These are phyloP conservation scores for Vitis cinerea DNA, from an alignment of 164 flowering plant species.

Conservation along the genomic window DNA sequence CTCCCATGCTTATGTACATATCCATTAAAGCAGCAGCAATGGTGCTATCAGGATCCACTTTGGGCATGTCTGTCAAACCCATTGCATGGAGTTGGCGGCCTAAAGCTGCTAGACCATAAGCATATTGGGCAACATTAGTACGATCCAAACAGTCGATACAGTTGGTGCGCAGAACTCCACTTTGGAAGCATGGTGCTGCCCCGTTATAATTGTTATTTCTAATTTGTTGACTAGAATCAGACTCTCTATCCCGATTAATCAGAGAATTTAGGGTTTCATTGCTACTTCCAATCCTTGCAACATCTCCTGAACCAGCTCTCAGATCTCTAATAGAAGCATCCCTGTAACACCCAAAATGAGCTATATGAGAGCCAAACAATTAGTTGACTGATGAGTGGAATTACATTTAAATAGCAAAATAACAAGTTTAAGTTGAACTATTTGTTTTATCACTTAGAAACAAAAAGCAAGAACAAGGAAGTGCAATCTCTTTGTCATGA, in stretches of 20 bases:
- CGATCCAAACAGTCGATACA: conserved; percentile 98
- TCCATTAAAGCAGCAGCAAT: conserved; percentile 95
- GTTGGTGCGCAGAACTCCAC: conserved; percentile 94
- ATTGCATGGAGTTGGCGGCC: conserved; percentile 93
- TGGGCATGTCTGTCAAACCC: conserved; percentile 77
- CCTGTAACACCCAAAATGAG: conserved; percentile 33
- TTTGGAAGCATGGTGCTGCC: conserved; percentile 62
- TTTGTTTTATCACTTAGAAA: no score
- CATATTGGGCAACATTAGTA: conserved; percentile 98
- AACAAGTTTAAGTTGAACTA: no score
- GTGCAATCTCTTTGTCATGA: no score
- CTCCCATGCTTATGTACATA: conserved; percentile 97
- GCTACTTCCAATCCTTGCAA: conserved; percentile 48
- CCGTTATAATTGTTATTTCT: conserved; percentile 34
- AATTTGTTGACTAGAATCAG: conserved; percentile 37
- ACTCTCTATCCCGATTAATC: conserved; percentile 50
- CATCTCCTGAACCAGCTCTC: conserved; percentile 62
- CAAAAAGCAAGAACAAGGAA: no score
- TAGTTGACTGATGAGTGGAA: background rate
- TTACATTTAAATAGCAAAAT: no score
- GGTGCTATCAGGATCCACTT: conserved; percentile 86
- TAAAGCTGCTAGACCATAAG: conserved; percentile 89
- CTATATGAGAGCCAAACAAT: background rate
- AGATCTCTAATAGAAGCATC: conserved; percentile 73
- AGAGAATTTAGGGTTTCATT: conserved; percentile 47